These are phyloP conservation scores for Carex parvula DNA, from an alignment of 176 grass and related monocot genomes.

Conservation along the genomic window DNA sequence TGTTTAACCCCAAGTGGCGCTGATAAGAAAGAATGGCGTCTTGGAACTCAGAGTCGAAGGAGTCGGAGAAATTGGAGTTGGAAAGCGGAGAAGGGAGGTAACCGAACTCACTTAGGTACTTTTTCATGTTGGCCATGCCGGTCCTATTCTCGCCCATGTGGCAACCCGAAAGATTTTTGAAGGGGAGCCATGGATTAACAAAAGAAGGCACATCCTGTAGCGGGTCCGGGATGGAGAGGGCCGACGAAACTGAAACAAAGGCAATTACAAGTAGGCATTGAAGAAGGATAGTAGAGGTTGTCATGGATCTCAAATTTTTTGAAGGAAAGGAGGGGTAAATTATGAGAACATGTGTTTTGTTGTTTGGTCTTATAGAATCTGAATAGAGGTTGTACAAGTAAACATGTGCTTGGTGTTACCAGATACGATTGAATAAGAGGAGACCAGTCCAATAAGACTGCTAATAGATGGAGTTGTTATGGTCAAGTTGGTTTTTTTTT, in stretches of 20 bases:
- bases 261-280: slow-evolving; percentile 21
- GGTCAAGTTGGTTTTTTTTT: background rate
- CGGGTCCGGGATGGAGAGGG: background rate
- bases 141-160: slow-evolving; percentile 51
- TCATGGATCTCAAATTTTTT: slow-evolving; percentile 12
- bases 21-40: slow-evolving; percentile 62
- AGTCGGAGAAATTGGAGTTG: slow-evolving; percentile 45
- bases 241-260: background rate
- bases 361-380: too few species aligned
- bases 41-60: slow-evolving; percentile 61
- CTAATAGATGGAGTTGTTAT: background rate
- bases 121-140: slow-evolving; percentile 58
- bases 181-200: slow-evolving; percentile 66
- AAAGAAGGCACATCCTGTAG: slow-evolving; percentile 7
- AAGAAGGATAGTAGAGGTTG: background rate
- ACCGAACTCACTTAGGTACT: slow-evolving; percentile 64
- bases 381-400: background rate
- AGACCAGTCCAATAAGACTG: slow-evolving; percentile 23
- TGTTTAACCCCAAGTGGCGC: slow-evolving; percentile 51
- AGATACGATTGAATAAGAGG: background rate
- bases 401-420: background rate
- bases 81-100: slow-evolving; percentile 49
- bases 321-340: background rate
- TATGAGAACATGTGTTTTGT: too few species aligned
- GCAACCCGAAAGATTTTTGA: slow-evolving; percentile 76